phyloP scores from a whole-genome alignment of 1,284 basidiomycete species.

The Austroboletus sp. region DNA sequence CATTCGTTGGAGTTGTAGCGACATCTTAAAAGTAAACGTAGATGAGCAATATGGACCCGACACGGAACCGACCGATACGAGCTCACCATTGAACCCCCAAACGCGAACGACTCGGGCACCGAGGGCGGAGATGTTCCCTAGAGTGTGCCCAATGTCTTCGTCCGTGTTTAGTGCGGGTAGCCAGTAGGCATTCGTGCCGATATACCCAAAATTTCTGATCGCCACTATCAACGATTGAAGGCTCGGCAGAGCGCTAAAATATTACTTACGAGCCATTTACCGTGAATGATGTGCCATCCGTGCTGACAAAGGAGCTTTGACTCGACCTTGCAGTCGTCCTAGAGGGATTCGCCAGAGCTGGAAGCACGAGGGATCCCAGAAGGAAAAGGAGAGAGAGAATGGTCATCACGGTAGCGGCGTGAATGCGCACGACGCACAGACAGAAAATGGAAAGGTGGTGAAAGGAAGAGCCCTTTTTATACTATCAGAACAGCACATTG shows the following conservation, averaged over 20 bases:
- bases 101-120: slow-evolving; percentile 59
- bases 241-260: background rate
- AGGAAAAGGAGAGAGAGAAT: slow-evolving; percentile 13
- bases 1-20: slow-evolving; percentile 45
- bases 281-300: slow-evolving; percentile 39
- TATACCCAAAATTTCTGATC: slow-evolving; percentile 45
- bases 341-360: slow-evolving; percentile 12
- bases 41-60: slow-evolving; percentile 6
- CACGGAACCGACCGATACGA: slow-evolving; percentile 1
- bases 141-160: slow-evolving; percentile 52
- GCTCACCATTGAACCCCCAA: slow-evolving; percentile 58
- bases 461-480: slow-evolving; percentile 15
- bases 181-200: slow-evolving; percentile 68
- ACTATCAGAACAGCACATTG: slow-evolving; percentile 1
- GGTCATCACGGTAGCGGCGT: slow-evolving; percentile 23
- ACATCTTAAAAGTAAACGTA: slow-evolving; percentile 38
- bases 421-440: slow-evolving; percentile 1
- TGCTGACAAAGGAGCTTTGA: slow-evolving; percentile 37
- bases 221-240: slow-evolving; percentile 1
- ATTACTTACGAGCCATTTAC: slow-evolving; percentile 45
- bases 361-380: slow-evolving; percentile 13
- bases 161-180: slow-evolving; percentile 49
- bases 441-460: slow-evolving; percentile 3
- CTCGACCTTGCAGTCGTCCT: slow-evolving; percentile 13
- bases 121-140: slow-evolving; percentile 49